Base-by-base conservation (phyloP, 2,329 filamentous ascomycete species). In the Penicillium sp. region DNA sequence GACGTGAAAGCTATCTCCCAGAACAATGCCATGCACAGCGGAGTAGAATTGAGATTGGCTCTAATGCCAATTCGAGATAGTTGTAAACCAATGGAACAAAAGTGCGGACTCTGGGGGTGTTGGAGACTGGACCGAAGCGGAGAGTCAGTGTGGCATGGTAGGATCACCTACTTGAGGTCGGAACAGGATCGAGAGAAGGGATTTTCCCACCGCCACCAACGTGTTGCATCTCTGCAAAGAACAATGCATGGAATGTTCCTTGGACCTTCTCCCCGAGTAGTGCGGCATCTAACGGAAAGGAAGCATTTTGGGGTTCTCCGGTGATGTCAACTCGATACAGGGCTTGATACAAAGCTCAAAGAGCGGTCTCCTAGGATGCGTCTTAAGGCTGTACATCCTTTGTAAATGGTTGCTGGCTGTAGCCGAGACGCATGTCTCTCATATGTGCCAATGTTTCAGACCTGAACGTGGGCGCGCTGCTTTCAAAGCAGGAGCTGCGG, bases 171-270 rank as follows among this genome's bases (percentile, higher is more conserved):
- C 47, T 36, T 46, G 13, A 53, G 7, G 24, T 50, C 18, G 24
- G 6, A 54, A 36, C 27, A 58, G 47, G 22, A 51, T 55, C 43
- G 37, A 18, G 47, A 52, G 50, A 59, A 43, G 35, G 54, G 53
- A 43, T 39, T 54, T 43, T 54, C 51, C 36, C 52, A 41, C 55
- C 41, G 55, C 61, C 63, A 60, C 61, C 55, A 63, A 69, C 56
- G 59, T 66, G 67, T 66, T 62, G 54, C 57, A 59, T 27, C 52
- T 49, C 64, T 72, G 69, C 72, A 74, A 60, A 69, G 71, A 75
- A 75, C 66, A 54, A 59, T 70, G 67, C 66, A 69, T 70, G 61
- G 72, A 75, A 73, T 54, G 16, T 73, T 73, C 69, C 66, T 62
- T 69, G 60, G 60, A 18, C 39, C 22, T 54, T 53, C 31, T 43